Evolutionary conservation across 441 rosid species (phyloP), one percentile per base, ranked within the genome.

Genomic region (Pelargonium myrrhifolium): DNA sequence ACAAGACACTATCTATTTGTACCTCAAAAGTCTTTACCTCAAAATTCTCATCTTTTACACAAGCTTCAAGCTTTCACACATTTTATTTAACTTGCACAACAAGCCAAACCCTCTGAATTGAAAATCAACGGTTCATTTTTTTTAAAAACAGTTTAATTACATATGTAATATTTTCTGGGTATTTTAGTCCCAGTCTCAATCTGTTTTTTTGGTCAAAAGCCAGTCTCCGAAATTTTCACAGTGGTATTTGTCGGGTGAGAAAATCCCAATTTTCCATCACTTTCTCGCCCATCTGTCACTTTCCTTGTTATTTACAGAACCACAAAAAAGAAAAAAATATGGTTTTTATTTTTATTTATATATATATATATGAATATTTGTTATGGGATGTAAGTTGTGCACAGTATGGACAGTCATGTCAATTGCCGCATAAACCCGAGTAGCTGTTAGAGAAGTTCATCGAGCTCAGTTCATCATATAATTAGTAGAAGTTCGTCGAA

Each of bases 171-270:
- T 47, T 47, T 14, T 6, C 15, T 4, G 31, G 31, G 31, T 26
- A 26, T 26, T 26, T 26, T 26, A 26, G 15, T 47, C 55, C 15
- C 18, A 3, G 55, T 3, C 15, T 14, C 6, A 14, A 1, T 47
- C 31, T 12, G 55, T n/a, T n/a, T 47, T 47, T 47, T 17, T 14
- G 55, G 55, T 35, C 70, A 79, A 86, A 83, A 71, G 40, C 76
- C 83, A 77, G 72, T 61, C 81, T 61, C 81, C 55, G 1, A 77
- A 68, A 76, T 66, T 74, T 68, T 61, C 70, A 77, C 85, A 78
- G 90, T 81, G 71, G 68, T 74, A 5, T 65, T 69, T 85, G 92
- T 89, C 90, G 84, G 88, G 76, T 75, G 72, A 77, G 72, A 74
- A 51, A 73, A 60, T 42, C 65, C 17, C 72, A 71, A 72, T 53